Evolutionary conservation across 2,329 filamentous ascomycete species (phyloP), one percentile per base, ranked within the genome.

Genomic region (Cytospora chrysosperma): DNA sequence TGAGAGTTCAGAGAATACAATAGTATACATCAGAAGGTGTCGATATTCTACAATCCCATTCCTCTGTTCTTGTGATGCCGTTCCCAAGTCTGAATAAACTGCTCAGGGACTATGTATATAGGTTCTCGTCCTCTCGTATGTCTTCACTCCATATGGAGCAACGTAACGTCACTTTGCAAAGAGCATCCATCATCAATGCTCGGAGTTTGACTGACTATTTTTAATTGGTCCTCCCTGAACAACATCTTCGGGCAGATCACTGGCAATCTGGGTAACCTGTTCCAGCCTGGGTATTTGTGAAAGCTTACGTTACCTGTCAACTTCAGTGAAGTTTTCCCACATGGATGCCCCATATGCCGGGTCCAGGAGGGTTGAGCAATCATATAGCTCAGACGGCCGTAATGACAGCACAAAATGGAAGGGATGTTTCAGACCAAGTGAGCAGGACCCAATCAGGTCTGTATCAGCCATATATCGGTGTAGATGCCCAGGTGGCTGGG

Each of bases 371-470:
- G 49, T 55, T n/a, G 58, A 47, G 51, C 58, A 21, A 50, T 61
- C 51, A 55, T 34, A 55, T 61, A 51, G 47, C 52, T 50, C 21
- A 49, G 59, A 55, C 37, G 59, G 51, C 51, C 34, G 17, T 28
- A 26, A 49, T 49, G 49, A 55, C 51, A 47, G 27, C 51, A 49
- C 58, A 55, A 34, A 61, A 34, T 28, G 58, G 53, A 55, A 40
- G 30, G 26, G 27, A 32, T 47, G 43, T 47, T 47, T 24, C 43
- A 47, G 43, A 24, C 10, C 21, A 24, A 24, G n/a, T 24, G 21
- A 12, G n/a, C n/a, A 5, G 21, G 10, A 47, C 13, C 43, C 43
- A 47, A 47, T 12, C 19, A 12, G n/a, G 0, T 24, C 9, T 24
- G 7, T 12, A 47, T 12, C n/a, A 13, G 43, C n/a, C 13, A n/a